Base-by-base conservation (phyloP, 306 rosid species). In the Erythrophleum fordii region DNA sequence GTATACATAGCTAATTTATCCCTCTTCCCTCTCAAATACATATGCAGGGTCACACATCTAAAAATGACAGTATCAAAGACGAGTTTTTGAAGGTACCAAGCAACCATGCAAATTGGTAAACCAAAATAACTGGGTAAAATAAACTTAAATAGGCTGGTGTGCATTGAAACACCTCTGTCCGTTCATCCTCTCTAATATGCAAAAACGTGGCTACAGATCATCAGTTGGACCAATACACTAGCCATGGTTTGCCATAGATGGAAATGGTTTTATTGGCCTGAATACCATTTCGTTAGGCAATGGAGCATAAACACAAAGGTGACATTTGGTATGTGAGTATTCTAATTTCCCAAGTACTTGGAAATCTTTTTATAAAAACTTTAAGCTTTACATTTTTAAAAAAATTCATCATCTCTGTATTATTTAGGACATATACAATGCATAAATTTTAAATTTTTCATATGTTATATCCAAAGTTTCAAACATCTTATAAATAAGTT, bases 101-200 rank as follows among this genome's bases (percentile, higher is more conserved):
- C 39, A 28, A 44, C 67, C 79, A 25, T 1, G 41, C 28, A 71
- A 34, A 70, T 5, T 48, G 55, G 60, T 6, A 62, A 29, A 35
- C 70, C 70, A 64, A 26, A 45, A 25, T 17, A 22, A 48, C 16
- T 37, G 67, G 22, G 20, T 14, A 16, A 42, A 49, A 49, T 49
- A 49, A 49, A 49, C 14, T 16, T 49, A 22, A 4, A 34, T 8
- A 28, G n/a, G 52, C 7, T 55, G 59, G 25, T 5, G 29, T n/a
- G 72, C 26, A 74, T 71, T 28, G 20, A 44, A 23, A 70, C 55
- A 60, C 44, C 65, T 18, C 14, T 20, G 69, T 58, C 60, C 23
- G 70, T 42, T 37, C 45, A 28, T 26, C 71, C 34, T 49, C 75
- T 42, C 11, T 8, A 31, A 11, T 61, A 66, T 80, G 77, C 17